Evolutionary conservation across 2,329 filamentous ascomycete species (phyloP).

Genomic region (Alternaria sp.): DNA sequence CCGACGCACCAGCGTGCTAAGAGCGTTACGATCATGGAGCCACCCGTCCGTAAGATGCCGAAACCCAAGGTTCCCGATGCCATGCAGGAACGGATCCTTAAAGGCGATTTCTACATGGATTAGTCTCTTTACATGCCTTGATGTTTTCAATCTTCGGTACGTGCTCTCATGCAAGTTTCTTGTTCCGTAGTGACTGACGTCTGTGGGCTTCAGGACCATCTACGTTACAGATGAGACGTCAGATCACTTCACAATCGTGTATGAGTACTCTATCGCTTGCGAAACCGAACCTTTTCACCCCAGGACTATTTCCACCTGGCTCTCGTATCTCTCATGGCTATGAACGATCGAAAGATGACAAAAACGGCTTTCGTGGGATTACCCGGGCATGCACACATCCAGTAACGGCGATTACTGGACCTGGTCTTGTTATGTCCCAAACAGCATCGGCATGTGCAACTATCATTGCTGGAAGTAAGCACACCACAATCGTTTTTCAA

Average conservation of each 20-base stretch:
- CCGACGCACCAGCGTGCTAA: slow-evolving; percentile 69
- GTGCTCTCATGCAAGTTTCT: slow-evolving; percentile 17
- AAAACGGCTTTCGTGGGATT: slow-evolving; percentile 29
- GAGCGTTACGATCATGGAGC: slow-evolving; percentile 71
- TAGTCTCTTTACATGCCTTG: slow-evolving; percentile 53
- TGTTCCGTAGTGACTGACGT: slow-evolving; percentile 13
- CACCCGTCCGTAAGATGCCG: slow-evolving; percentile 62
- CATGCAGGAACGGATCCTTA: slow-evolving; percentile 95
- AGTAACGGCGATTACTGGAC: slow-evolving; percentile 6
- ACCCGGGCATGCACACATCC: slow-evolving; percentile 19
- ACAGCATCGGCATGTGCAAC: slow-evolving; percentile 3
- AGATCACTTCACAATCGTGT: slow-evolving; percentile 26
- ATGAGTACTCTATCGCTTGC: slow-evolving; percentile 25
- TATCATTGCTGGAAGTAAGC: neutral
- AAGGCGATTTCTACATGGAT: slow-evolving; percentile 99
- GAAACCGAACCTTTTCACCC: slow-evolving; percentile 10
- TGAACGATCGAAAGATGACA: slow-evolving; percentile 15
- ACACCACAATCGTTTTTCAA: slow-evolving; percentile 2
- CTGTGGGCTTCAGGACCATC: slow-evolving; percentile 14
- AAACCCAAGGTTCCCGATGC: slow-evolving; percentile 78
- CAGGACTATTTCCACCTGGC: slow-evolving; percentile 14
- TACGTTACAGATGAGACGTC: slow-evolving; percentile 18
- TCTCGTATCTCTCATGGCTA: slow-evolving; percentile 10
- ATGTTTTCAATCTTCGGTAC: slow-evolving; percentile 34
- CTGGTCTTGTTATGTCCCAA: neutral